Conservation (phyloP, 176 grass and related monocot species). For the Thalia dealbata region DNA sequence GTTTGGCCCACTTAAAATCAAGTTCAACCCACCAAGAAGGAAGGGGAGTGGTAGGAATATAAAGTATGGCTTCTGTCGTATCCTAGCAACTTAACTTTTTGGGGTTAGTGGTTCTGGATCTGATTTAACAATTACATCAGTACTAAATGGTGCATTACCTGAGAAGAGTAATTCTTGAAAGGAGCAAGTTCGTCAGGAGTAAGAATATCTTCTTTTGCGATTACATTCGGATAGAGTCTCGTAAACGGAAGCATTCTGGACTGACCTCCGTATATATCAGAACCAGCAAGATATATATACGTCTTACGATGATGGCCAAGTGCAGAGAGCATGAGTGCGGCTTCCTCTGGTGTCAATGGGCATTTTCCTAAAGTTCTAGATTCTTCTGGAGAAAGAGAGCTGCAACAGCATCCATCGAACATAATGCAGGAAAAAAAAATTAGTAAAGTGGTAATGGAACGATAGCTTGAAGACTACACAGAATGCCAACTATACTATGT, state of each 20-base stretch:
- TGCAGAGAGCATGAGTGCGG: constrained; percentile 57
- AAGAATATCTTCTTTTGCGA: constrained; percentile 84
- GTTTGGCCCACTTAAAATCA: too few species aligned
- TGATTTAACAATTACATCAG: not conserved
- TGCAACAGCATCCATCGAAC: constrained; percentile 1
- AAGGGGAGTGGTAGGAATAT: too few species aligned
- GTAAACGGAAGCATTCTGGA: constrained; percentile 58
- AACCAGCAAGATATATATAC: constrained; percentile 85
- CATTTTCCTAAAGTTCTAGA: constrained; percentile 68
- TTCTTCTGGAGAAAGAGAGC: constrained; percentile 63
- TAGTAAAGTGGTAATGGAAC: not conserved
- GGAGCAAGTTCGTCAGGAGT: constrained; percentile 60
- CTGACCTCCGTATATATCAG: constrained; percentile 69
- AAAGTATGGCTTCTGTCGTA: too few species aligned
- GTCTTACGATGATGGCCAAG: constrained; percentile 61
- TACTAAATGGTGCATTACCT: constrained; percentile 27
- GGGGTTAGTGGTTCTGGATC: too few species aligned
- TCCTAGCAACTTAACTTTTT: too few species aligned
- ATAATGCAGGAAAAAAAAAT: not conserved
- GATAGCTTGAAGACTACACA: not conserved
- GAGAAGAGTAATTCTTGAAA: constrained; percentile 63
- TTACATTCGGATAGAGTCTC: constrained; percentile 71
- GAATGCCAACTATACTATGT: not conserved
- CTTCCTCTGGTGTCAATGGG: constrained; percentile 82
- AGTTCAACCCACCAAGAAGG: too few species aligned